Percentiles rank a stretch among this genome's conserved stretches.
These are phyloP conservation scores for Dinochytrium kinnereticum DNA, from an alignment of 371 early-diverging fungal genomes.

Conservation along the genomic window DNA sequence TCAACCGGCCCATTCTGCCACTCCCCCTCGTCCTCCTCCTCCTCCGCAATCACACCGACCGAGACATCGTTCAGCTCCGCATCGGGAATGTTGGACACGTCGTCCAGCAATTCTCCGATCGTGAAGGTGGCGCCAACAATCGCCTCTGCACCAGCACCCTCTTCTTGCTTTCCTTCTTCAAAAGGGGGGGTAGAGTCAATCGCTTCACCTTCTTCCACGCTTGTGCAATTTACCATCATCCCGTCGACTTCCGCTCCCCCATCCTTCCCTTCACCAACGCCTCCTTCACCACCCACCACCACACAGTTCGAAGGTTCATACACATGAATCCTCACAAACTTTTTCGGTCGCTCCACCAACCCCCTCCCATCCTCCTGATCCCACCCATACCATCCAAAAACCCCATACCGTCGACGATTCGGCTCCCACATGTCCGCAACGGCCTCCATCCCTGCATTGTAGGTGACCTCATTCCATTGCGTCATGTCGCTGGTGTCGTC, in stretches of 20 bases:
- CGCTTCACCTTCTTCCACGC: background rate
- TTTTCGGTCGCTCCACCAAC: constrained; percentile 12
- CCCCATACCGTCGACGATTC: constrained; percentile 19
- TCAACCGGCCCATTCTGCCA: background rate
- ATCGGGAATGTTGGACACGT: constrained; percentile 4
- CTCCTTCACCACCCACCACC: background rate
- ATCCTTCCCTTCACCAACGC: background rate
- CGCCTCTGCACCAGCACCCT: no score
- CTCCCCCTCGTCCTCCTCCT: background rate
- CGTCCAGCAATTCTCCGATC: constrained; percentile 1
- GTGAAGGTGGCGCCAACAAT: no score
- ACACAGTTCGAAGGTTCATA: background rate
- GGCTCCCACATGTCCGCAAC: constrained; percentile 31
- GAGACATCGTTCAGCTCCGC: background rate
- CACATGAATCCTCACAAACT: constrained; percentile 19
- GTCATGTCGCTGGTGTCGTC: background rate
- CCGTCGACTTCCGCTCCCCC: background rate
- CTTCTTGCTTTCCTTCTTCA: no score
- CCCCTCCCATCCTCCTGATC: background rate
- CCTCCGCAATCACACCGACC: background rate
- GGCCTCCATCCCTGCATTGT: constrained; percentile 20
- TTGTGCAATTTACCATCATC: no score
- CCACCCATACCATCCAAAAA: constrained; percentile 30
- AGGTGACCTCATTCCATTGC: background rate
- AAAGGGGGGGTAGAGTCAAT: no score